phyloP scores from a whole-genome alignment of 441 rosid species.

The Rhodomyrtus psidioides region DNA sequence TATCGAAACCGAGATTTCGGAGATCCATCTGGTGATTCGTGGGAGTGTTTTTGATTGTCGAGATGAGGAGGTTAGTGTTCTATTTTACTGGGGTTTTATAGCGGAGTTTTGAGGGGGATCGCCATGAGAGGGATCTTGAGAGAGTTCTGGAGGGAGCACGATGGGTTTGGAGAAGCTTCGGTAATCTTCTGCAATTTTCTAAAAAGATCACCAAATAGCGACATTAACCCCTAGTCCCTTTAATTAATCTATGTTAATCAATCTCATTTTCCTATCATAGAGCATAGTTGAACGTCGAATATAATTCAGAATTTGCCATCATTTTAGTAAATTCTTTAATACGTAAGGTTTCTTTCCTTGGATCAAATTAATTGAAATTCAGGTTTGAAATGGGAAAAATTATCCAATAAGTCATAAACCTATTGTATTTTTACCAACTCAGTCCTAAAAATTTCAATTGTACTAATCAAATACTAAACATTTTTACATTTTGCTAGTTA shows the following conservation, averaged over 20 bases:
- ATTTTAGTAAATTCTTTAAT: background rate
- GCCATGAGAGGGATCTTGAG: background rate
- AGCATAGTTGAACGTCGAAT: background rate
- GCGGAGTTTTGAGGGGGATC: background rate
- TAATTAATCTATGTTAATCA: background rate
- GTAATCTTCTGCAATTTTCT: background rate
- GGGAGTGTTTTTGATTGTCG: background rate
- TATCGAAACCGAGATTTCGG: constrained; percentile 22
- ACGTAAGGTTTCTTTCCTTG: background rate
- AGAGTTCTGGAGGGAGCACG: background rate
- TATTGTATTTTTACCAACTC: too few species aligned
- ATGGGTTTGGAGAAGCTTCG: background rate
- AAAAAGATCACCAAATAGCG: background rate
- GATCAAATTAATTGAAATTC: background rate
- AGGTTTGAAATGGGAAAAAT: background rate
- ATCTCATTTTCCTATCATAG: background rate
- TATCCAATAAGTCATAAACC: too few species aligned
- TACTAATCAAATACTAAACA: too few species aligned
- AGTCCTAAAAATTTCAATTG: too few species aligned
- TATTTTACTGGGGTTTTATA: background rate
- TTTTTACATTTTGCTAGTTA: too few species aligned
- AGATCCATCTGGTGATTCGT: constrained; percentile 16
- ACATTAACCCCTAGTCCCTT: background rate
- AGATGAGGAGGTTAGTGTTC: background rate
- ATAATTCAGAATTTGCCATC: background rate